These are phyloP conservation scores for Pseudozyma pruni DNA, from an alignment of 1,284 basidiomycete genomes.

Conservation along the genomic window DNA sequence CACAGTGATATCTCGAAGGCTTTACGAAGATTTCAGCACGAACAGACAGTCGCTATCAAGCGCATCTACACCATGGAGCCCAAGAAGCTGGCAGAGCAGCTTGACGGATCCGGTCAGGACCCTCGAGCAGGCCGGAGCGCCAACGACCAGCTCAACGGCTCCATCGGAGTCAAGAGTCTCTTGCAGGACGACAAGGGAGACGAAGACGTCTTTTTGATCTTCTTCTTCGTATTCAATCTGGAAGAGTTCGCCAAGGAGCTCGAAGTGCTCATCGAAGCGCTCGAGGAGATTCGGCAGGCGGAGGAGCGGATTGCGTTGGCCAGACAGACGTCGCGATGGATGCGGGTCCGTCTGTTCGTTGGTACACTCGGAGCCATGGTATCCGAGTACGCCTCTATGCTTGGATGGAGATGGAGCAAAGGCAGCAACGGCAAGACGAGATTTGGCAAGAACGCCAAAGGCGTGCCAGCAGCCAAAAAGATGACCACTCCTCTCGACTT, in stretches of 20 bases:
- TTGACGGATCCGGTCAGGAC: not conserved
- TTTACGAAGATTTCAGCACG: constrained; percentile 54
- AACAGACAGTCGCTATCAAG: constrained; percentile 62
- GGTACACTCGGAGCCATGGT: constrained; percentile 17
- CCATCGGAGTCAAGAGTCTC: constrained; percentile 2
- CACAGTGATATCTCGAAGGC: constrained; percentile 48
- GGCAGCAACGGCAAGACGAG: not conserved
- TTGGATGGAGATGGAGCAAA: constrained; percentile 36
- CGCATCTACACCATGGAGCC: constrained; percentile 63
- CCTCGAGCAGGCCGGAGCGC: not conserved
- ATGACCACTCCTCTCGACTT: constrained; percentile 75
- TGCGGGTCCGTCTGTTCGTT: constrained; percentile 27
- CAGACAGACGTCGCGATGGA: constrained; percentile 34
- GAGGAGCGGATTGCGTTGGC: constrained; percentile 48
- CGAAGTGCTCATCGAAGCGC: constrained; percentile 45
- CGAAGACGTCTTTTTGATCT: constrained; percentile 62
- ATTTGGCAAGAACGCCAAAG: constrained; percentile 4
- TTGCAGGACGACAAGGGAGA: constrained; percentile 42
- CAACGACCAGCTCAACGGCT: not conserved
- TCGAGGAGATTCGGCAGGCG: constrained; percentile 46
- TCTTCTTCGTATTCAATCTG: constrained; percentile 64
- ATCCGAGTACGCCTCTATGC: constrained; percentile 23
- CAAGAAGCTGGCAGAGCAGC: constrained; percentile 17
- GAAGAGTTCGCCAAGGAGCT: constrained; percentile 62
- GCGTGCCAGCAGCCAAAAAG: constrained; percentile 44